A percentile compares a stretch with the other conserved stretches of the same genome.
Conservation (phyloP, 1,284 basidiomycete species). For the Puccinia polysora region DNA sequence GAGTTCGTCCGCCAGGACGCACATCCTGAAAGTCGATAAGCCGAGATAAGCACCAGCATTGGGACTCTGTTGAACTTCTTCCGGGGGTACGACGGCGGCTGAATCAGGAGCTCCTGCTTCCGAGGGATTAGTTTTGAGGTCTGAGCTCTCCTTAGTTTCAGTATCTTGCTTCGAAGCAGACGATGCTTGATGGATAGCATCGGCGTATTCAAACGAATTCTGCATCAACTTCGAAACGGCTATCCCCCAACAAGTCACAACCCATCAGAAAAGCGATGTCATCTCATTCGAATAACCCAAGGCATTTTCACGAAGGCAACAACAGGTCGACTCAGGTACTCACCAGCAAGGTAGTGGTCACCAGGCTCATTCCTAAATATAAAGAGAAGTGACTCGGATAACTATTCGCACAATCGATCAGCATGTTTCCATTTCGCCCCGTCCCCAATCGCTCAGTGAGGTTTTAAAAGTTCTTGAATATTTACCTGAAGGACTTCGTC, state of each 20-base stretch:
- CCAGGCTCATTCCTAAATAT: constrained; percentile 97
- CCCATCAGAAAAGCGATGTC: not conserved
- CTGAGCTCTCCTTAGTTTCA: constrained; percentile 6
- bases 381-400: constrained; percentile 60
- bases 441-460: too few relatives aligned
- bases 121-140: constrained; percentile 1
- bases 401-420: constrained; percentile 18
- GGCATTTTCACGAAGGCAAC: too few relatives aligned
- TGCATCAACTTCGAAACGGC: constrained; percentile 93
- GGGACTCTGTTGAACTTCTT: constrained; percentile 27
- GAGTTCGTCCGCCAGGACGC: constrained; percentile 87
- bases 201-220: constrained; percentile 93
- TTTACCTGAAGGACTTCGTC: constrained; percentile 88
- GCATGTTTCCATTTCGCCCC: too few relatives aligned
- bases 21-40: constrained; percentile 82
- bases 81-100: not conserved
- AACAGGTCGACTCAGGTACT: constrained; percentile 1
- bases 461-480: constrained; percentile 74
- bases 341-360: constrained; percentile 79
- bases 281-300: too few relatives aligned
- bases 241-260: not conserved
- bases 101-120: constrained; percentile 42
- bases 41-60: constrained; percentile 50
- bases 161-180: not conserved
- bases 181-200: constrained; percentile 61